A percentile compares a stretch with the other conserved stretches of the same genome.
Conservation (phyloP, 495 filamentous ascomycete species). For the Daldinia concentrica region DNA sequence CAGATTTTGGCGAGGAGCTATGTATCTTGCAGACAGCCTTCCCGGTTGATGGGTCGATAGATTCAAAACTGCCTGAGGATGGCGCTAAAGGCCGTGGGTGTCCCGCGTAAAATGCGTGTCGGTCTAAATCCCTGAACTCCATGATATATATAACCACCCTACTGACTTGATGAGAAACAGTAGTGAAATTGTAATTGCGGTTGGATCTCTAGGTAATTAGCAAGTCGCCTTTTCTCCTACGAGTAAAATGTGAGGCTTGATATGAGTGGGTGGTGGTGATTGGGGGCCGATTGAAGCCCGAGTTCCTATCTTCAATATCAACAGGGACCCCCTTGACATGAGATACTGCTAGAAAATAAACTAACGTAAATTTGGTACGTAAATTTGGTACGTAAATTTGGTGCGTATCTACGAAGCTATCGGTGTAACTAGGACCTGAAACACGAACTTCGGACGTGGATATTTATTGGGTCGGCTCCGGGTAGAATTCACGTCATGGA, state of each 20-base stretch:
- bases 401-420: neutral
- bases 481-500: slow-evolving; percentile 33
- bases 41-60: slow-evolving; percentile 73
- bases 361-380: slow-evolving; percentile 8
- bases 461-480: slow-evolving; percentile 25
- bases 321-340: slow-evolving; percentile 13
- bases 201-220: neutral
- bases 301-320: neutral
- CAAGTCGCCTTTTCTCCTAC: neutral
- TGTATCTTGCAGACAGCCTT: slow-evolving; percentile 70
- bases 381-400: neutral
- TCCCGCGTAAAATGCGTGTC: slow-evolving; percentile 75
- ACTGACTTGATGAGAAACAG: neutral
- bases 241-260: slow-evolving; percentile 4
- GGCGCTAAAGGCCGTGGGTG: slow-evolving; percentile 66
- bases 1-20: slow-evolving; percentile 67
- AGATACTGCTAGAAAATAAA: slow-evolving; percentile 1
- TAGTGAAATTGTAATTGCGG: neutral
- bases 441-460: slow-evolving; percentile 23
- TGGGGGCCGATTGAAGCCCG: neutral
- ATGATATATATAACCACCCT: slow-evolving; percentile 39
- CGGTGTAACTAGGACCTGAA: slow-evolving; percentile 8
- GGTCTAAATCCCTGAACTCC: slow-evolving; percentile 57
- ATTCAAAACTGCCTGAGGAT: slow-evolving; percentile 65
- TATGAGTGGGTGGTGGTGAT: slow-evolving; percentile 1